Evolutionary conservation across 257 asterid genomes (phyloP).

Genomic region (Apocynum venetum): DNA sequence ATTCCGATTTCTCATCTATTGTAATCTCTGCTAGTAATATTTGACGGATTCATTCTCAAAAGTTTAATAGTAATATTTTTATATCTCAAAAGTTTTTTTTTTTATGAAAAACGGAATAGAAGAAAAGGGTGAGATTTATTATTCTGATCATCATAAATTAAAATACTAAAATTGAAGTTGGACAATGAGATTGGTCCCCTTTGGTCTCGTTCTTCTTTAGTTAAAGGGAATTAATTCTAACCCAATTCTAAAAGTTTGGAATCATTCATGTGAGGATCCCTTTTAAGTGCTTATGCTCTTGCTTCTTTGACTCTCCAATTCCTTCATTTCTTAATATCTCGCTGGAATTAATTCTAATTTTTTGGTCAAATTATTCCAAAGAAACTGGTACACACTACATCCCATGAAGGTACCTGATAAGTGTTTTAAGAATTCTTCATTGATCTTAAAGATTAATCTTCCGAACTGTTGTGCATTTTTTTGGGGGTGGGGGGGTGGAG

Average conservation of each 20-base stretch:
- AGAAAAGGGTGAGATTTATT: background rate
- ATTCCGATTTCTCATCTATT: no score
- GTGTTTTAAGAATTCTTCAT: conserved; percentile 22
- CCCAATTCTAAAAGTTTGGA: conserved; percentile 3
- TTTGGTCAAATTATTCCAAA: conserved; percentile 22
- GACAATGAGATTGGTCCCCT: conserved; percentile 1
- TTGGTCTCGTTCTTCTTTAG: conserved; percentile 3
- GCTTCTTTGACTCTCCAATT: conserved; percentile 31
- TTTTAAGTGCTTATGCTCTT: background rate
- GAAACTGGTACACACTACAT: background rate
- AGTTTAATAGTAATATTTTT: no score
- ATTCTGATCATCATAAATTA: background rate
- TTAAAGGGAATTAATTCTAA: background rate
- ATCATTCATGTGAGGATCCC: background rate
- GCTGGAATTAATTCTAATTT: background rate
- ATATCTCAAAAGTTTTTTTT: no score
- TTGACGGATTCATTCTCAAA: no score
- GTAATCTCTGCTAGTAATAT: no score
- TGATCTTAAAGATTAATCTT: conserved; percentile 24
- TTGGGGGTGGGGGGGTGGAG: no score
- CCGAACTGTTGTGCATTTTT: background rate
- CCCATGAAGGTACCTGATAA: conserved; percentile 10
- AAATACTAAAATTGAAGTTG: no score
- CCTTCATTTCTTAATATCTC: conserved; percentile 6
- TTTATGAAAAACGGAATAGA: background rate